phyloP scores from a whole-genome alignment of 345 rosid genomes.

The Eucalyptus leucophloia region DNA sequence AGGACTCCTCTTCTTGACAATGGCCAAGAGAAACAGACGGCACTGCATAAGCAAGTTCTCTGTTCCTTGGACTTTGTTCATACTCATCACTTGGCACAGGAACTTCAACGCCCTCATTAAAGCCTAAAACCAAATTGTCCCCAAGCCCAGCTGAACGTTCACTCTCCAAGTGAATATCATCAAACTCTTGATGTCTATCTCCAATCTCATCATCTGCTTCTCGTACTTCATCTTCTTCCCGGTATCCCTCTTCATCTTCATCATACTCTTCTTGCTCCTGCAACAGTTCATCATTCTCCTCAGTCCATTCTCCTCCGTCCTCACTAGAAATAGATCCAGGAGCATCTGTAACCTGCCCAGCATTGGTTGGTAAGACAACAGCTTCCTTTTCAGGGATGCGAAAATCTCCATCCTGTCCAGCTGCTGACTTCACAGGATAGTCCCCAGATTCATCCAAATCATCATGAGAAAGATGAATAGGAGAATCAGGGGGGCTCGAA shows the following conservation, averaged over 20 bases:
- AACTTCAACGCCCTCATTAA: slow-evolving; percentile 87
- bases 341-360: slow-evolving; percentile 31
- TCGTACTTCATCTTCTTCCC: slow-evolving; percentile 71
- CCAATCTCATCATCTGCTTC: slow-evolving; percentile 64
- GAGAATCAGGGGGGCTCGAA: slow-evolving; percentile 92
- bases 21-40: slow-evolving; percentile 22
- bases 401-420: slow-evolving; percentile 33
- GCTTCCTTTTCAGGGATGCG: slow-evolving; percentile 20
- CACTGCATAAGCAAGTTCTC: slow-evolving; percentile 20
- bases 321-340: slow-evolving; percentile 44
- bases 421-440: slow-evolving; percentile 28
- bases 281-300: slow-evolving; percentile 44
- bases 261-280: slow-evolving; percentile 96
- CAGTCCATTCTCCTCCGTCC: slow-evolving; percentile 87
- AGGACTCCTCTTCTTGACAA: slow-evolving; percentile 24
- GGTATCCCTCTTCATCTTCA: slow-evolving; percentile 84
- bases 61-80: slow-evolving; percentile 46
- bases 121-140: slow-evolving; percentile 66
- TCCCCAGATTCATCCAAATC: slow-evolving; percentile 84
- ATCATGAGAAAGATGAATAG: slow-evolving; percentile 85
- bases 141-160: slow-evolving; percentile 30
- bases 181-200: slow-evolving; percentile 39
- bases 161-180: slow-evolving; percentile 47
- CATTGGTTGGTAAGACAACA: slow-evolving; percentile 14
- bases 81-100: slow-evolving; percentile 68